Evolutionary conservation across 257 asterid genomes (phyloP), one percentile per base, ranked within the genome.

Genomic region (Cordia subcordata): DNA sequence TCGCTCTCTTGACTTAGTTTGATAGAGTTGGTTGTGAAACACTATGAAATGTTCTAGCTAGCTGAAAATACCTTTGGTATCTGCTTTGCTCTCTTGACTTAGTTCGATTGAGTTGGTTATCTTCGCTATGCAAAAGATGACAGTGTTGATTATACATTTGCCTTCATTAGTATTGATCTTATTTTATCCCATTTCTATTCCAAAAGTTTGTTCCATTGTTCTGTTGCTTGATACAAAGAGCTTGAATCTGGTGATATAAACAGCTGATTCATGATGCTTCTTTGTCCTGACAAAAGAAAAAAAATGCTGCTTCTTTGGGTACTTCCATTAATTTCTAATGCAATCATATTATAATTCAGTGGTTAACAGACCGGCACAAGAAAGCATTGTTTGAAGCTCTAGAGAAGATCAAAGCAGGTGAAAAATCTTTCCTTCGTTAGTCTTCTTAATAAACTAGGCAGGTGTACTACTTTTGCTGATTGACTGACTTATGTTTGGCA

Each of bases 401-500:
- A 69, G 93, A 88, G 84, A 85, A 85, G 78, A 85, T 92, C 60
- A 89, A 92, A 87, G 87, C 94, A 1, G 96, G 98, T 86, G 72
- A 18, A 49, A 16, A 4, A 35, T 60, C n/a, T 18, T 53, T 38
- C 27, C 47, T 37, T 58, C 13, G 4, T 12, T 59, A 55, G 27
- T 17, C 21, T n/a, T 53, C 17, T 20, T 52, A 52, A 56, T 0
- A 49, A 11, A 32, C n/a, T 18, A 38, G 12, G 15, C 16, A 50
- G 20, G 27, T 14, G 42, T 40, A 44, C n/a, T 55, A 1, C 13
- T 8, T 22, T 58, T 27, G 61, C 13, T 57, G 46, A 55, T 52
- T 68, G 53, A 68, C 58, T 51, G 55, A 37, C 20, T 15, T 67
- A 15, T 56, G 64, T 65, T 71, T 55, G 5, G 12, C 55, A 35